Evolutionary conservation across 2,329 filamentous ascomycete species (phyloP).

Genomic region (Clarireedia homoeocarpa): DNA sequence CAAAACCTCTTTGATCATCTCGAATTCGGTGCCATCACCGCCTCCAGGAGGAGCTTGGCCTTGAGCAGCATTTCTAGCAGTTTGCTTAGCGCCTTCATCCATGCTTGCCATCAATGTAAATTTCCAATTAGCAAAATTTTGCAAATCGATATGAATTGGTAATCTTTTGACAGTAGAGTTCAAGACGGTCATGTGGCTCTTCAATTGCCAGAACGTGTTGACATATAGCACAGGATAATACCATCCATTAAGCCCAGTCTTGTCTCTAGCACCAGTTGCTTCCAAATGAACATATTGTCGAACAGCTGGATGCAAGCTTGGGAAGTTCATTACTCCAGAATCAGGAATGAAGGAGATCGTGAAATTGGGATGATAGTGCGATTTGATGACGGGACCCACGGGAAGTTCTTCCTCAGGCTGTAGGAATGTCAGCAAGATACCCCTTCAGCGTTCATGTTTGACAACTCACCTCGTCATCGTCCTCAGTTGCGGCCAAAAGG

Average conservation of each 20-base stretch:
- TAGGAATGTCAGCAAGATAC: conserved; percentile 37
- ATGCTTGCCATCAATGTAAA: conserved; percentile 78
- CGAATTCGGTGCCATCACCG: conserved; percentile 87
- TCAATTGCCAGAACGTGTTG: conserved; percentile 97
- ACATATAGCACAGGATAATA: conserved; percentile 86
- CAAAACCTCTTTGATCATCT: conserved; percentile 94
- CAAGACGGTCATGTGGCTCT: conserved; percentile 79
- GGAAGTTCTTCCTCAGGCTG: conserved; percentile 41
- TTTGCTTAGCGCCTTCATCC: conserved; percentile 81
- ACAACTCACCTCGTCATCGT: conserved; percentile 38
- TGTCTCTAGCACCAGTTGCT: conserved; percentile 71
- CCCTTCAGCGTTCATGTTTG: conserved; percentile 19
- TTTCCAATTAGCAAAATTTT: conserved; percentile 81
- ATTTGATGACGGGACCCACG: conserved; percentile 63
- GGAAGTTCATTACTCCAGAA: conserved; percentile 60
- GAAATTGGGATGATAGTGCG: conserved; percentile 93
- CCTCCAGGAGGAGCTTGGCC: conserved; percentile 49
- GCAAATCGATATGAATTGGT: conserved; percentile 75
- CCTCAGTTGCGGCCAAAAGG: conserved; percentile 51
- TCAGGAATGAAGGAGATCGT: conserved; percentile 82
- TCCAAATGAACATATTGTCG: conserved; percentile 76
- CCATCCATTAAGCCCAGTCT: conserved; percentile 81
- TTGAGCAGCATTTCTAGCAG: conserved; percentile 67
- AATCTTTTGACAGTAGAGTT: conserved; percentile 82
- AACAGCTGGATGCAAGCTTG: conserved; percentile 61